These are phyloP conservation scores for Silene vulgaris DNA, from an alignment of 179 eudicot genomes.

Conservation along the genomic window DNA sequence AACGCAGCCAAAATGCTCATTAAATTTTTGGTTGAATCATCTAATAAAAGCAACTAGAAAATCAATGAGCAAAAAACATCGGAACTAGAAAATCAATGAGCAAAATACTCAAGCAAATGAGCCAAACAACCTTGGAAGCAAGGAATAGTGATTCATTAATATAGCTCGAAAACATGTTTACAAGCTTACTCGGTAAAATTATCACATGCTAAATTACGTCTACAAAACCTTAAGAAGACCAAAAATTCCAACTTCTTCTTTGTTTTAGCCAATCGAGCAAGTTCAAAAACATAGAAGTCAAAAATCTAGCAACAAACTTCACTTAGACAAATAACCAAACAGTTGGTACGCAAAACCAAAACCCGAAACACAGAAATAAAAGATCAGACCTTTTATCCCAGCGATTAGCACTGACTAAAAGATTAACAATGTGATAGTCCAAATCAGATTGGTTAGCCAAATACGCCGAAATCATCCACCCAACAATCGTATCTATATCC, in stretches of 20 bases:
- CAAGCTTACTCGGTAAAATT: too few relatives aligned
- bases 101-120: background rate
- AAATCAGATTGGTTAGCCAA: constrained; percentile 66
- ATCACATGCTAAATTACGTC: background rate
- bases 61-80: background rate
- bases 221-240: background rate
- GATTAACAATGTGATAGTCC: constrained; percentile 78
- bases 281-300: too few relatives aligned
- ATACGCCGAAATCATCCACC: constrained; percentile 82
- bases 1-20: too few relatives aligned
- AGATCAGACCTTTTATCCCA: constrained; percentile 84
- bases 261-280: background rate
- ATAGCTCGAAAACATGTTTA: too few relatives aligned
- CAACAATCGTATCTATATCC: constrained; percentile 67
- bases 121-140: too few relatives aligned
- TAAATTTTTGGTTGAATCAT: background rate
- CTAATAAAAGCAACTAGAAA: background rate
- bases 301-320: too few relatives aligned
- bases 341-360: background rate
- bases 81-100: background rate
- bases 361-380: background rate
- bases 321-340: constrained; percentile 1
- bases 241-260: background rate
- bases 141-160: too few relatives aligned
- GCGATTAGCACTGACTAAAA: constrained; percentile 86